Percentiles rank a stretch among this genome's conserved stretches.
Evolutionary conservation across 495 filamentous ascomycete genomes (phyloP).

Genomic region (Amphirosellinia nigrospora): DNA sequence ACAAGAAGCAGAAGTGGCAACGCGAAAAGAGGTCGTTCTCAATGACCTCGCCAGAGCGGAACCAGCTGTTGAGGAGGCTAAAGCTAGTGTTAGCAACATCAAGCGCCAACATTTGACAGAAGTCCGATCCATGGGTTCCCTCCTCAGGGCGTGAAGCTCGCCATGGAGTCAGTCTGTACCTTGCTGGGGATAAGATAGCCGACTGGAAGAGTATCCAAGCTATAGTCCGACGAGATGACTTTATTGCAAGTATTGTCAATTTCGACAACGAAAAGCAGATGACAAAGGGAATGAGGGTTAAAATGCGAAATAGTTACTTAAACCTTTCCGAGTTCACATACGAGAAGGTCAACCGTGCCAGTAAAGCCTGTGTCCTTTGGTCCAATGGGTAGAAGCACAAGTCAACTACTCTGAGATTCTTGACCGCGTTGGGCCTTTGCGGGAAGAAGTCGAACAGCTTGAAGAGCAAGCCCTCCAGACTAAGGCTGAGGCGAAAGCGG

Average conservation of each 20-base stretch:
- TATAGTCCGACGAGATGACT: constrained; percentile 89
- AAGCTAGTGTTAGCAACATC: constrained; percentile 96
- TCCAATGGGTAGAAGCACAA: constrained; percentile 97
- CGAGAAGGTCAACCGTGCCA: constrained; percentile 92
- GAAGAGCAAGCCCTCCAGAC: constrained; percentile 91
- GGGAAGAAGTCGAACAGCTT: constrained; percentile 85
- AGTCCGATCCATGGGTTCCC: constrained; percentile 96
- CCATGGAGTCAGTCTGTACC: constrained; percentile 93
- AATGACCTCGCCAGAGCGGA: constrained; percentile 89
- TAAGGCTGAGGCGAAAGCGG: constrained; percentile 90
- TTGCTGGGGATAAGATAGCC: constrained; percentile 85
- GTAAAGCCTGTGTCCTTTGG: constrained; percentile 94
- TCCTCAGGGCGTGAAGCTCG: constrained; percentile 86
- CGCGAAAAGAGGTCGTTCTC: constrained; percentile 82
- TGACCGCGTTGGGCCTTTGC: constrained; percentile 90
- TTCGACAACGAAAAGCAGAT: constrained; percentile 97
- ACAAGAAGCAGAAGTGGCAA: constrained; percentile 87
- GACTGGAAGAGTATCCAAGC: constrained; percentile 90
- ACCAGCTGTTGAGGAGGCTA: constrained; percentile 89
- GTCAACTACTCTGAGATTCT: constrained; percentile 97
- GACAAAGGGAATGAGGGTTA: constrained; percentile 78
- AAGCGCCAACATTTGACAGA: constrained; percentile 96
- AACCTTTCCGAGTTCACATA: constrained; percentile 94
- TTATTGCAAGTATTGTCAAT: constrained; percentile 96
- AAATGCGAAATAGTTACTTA: constrained; percentile 92